Conservation (phyloP, 371 early-diverging fungal species). For the Chytridium lagenaria region DNA sequence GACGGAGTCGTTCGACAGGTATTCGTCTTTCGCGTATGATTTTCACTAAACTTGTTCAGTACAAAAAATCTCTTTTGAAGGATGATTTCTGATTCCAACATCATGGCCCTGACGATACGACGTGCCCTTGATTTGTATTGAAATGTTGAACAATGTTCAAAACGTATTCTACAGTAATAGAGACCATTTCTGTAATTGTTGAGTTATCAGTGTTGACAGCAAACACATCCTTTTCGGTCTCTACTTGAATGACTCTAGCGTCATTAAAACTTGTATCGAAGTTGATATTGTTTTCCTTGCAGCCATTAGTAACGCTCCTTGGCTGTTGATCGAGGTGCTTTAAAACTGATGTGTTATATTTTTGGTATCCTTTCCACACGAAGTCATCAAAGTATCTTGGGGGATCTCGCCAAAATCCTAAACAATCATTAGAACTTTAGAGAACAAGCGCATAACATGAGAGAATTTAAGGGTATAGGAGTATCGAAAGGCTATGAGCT, state of each 20-base stretch:
- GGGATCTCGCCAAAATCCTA: constrained; percentile 74
- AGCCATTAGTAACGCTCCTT: background rate
- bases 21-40: background rate
- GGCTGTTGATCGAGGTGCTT: background rate
- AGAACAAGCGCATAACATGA: too few relatives aligned
- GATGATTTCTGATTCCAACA: constrained; percentile 17
- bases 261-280: background rate
- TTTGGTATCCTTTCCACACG: constrained; percentile 82
- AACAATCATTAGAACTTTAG: too few relatives aligned
- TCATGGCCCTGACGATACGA: too few relatives aligned
- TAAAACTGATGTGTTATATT: constrained; percentile 55
- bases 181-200: constrained; percentile 6
- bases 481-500: too few relatives aligned
- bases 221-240: background rate
- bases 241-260: background rate
- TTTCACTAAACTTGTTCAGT: constrained; percentile 8
- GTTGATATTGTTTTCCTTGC: background rate
- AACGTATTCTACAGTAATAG: background rate
- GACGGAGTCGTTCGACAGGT: constrained; percentile 55
- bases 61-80: constrained; percentile 35
- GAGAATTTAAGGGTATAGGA: too few relatives aligned
- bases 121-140: background rate
- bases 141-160: background rate
- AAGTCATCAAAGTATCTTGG: constrained; percentile 81
- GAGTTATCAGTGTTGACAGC: background rate